Conservation (phyloP, 768 basidiomycete genomes). For the Kwoniella mangroviensis region DNA sequence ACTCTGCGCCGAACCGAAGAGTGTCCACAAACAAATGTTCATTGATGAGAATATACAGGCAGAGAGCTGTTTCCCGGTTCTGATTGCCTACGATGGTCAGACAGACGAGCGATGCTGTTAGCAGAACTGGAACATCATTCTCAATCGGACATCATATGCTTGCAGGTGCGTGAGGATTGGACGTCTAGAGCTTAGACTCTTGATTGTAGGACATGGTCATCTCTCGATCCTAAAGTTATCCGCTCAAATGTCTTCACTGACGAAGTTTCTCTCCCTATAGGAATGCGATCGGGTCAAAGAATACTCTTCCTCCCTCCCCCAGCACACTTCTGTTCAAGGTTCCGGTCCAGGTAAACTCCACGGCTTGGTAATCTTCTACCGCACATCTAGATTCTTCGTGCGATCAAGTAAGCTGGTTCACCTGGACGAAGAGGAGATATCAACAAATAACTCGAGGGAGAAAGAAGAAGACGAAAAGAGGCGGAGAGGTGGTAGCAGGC, state of each 20-base stretch:
- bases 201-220: too few species aligned
- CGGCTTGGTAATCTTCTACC: conserved; percentile 82
- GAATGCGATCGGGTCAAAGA: conserved; percentile 84
- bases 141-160: conserved; percentile 78
- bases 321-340: conserved; percentile 69
- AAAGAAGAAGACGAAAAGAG: conserved; percentile 61
- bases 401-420: conserved; percentile 63
- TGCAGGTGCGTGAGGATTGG: conserved; percentile 66
- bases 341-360: conserved; percentile 78
- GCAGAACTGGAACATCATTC: conserved; percentile 71
- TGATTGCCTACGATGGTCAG: conserved; percentile 75
- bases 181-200: conserved; percentile 27
- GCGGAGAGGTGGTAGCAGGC: conserved; percentile 49
- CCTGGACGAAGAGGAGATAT: conserved; percentile 69
- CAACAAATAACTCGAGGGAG: conserved; percentile 74
- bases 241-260: background rate
- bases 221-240: background rate
- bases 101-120: conserved; percentile 76
- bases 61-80: conserved; percentile 56
- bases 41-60: conserved; percentile 29
- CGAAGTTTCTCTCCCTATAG: conserved; percentile 59
- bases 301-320: conserved; percentile 69
- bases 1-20: too few species aligned
- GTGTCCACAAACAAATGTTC: background rate
- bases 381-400: conserved; percentile 63